phyloP scores from a whole-genome alignment of 2,329 filamentous ascomycete species.

The Sodiomyces alkalinus region DNA sequence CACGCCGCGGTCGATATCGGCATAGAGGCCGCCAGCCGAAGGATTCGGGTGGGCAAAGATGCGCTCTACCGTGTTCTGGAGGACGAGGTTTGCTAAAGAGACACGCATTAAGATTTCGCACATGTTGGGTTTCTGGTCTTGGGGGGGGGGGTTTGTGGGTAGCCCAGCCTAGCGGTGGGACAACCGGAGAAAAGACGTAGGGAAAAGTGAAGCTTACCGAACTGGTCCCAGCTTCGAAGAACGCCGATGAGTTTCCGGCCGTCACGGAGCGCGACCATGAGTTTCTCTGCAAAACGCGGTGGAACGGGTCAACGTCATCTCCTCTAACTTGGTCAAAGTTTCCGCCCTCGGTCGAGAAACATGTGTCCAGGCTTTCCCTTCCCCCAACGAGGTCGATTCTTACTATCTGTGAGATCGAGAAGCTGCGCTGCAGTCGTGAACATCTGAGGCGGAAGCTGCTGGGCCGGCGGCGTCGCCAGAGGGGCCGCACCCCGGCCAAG shows the following conservation, averaged over 20 bases:
- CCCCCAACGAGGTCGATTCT: too few species aligned
- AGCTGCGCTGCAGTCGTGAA: constrained; percentile 96
- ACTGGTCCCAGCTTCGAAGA: constrained; percentile 92
- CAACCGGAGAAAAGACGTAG: constrained; percentile 3
- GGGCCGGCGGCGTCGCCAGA: constrained; percentile 29
- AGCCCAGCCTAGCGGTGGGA: neutral
- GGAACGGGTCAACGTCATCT: constrained; percentile 4
- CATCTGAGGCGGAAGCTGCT: constrained; percentile 79
- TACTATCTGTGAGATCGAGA: constrained; percentile 94
- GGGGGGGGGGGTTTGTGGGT: neutral
- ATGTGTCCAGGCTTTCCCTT: neutral
- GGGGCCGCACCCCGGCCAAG: constrained; percentile 15
- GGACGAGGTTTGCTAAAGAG: constrained; percentile 89
- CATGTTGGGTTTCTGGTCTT: constrained; percentile 1
- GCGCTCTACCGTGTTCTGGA: constrained; percentile 84
- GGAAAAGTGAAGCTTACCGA: constrained; percentile 55
- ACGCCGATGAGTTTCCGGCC: constrained; percentile 90
- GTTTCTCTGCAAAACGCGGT: too few species aligned
- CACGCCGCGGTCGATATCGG: constrained; percentile 72
- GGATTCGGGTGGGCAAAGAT: constrained; percentile 47
- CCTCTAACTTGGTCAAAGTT: too few species aligned
- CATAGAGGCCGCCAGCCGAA: constrained; percentile 44
- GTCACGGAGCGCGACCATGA: constrained; percentile 81
- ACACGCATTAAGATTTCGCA: too few species aligned
- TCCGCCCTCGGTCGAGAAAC: neutral